Evolutionary conservation across 179 eudicot genomes (phyloP).

Genomic region (Pouteria campechiana): DNA sequence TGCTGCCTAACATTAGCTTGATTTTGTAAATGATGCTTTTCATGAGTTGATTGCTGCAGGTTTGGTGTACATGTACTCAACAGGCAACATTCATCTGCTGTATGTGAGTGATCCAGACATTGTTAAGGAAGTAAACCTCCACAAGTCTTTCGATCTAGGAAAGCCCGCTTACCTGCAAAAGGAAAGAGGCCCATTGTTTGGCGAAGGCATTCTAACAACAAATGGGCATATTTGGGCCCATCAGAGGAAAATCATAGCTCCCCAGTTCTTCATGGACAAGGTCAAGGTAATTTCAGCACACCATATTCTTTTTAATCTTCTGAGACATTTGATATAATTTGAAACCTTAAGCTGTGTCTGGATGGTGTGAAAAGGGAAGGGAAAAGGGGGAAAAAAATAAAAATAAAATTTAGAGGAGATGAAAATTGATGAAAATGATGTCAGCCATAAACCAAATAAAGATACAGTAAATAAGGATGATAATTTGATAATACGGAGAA

Average conservation of each 20-base stretch:
- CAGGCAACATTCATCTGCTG: constrained; percentile 63
- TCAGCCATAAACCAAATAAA: no score
- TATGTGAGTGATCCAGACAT: constrained; percentile 54
- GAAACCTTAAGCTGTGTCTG: no score
- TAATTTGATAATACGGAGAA: no score
- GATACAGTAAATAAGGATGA: no score
- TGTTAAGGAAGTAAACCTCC: constrained; percentile 65
- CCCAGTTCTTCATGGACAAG: constrained; percentile 71
- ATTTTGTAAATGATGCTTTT: no score
- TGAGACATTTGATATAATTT: no score
- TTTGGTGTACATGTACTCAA: constrained; percentile 49
- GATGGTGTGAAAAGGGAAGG: no score
- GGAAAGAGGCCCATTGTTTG: constrained; percentile 71
- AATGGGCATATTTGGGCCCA: constrained; percentile 62
- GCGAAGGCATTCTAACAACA: constrained; percentile 72
- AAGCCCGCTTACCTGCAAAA: constrained; percentile 67
- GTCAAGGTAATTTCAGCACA: constrained; percentile 47
- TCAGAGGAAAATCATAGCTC: constrained; percentile 65
- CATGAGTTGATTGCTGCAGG: no score
- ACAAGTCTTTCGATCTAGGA: constrained; percentile 38
- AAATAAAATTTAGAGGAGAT: no score
- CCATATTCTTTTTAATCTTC: not conserved
- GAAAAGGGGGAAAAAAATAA: no score
- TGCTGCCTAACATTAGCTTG: no score
- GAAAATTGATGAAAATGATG: no score